Percentiles rank a stretch among this genome's conserved stretches.
Conservation (phyloP, 345 rosid species). For the Brassica juncea region DNA sequence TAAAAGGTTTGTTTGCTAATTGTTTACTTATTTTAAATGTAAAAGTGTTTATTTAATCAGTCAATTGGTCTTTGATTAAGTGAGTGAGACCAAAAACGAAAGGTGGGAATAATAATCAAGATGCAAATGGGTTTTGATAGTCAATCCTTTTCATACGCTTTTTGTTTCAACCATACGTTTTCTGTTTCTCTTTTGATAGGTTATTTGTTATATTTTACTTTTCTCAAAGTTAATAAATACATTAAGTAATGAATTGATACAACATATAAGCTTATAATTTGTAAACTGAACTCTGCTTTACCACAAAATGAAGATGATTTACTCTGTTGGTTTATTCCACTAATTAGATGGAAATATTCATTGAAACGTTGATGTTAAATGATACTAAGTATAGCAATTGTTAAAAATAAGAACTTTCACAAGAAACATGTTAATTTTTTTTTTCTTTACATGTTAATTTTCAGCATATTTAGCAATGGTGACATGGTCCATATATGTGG, state of each 20-base stretch:
- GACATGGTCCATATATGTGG: slow-evolving; percentile 23
- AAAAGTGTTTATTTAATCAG: neutral
- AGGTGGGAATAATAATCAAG: slow-evolving; percentile 16
- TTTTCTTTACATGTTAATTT: slow-evolving; percentile 9
- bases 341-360: neutral
- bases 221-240: neutral
- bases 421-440: slow-evolving; percentile 20
- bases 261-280: neutral
- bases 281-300: neutral
- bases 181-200: slow-evolving; percentile 15
- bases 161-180: slow-evolving; percentile 18
- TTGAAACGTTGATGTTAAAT: slow-evolving; percentile 10
- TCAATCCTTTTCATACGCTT: slow-evolving; percentile 31
- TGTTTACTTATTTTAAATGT: slow-evolving; percentile 4
- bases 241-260: neutral
- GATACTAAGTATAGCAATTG: slow-evolving; percentile 9
- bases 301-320: neutral
- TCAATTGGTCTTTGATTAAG: neutral
- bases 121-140: slow-evolving; percentile 21
- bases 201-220: neutral
- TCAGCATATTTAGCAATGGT: slow-evolving; percentile 15
- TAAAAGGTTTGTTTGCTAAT: slow-evolving; percentile 8
- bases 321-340: neutral
- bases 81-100: slow-evolving; percentile 20
- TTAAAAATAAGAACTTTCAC: neutral